Evolutionary conservation across 2,329 filamentous ascomycete genomes (phyloP), one percentile per base, ranked within the genome.

Genomic region (Bipolaris zeicola): DNA sequence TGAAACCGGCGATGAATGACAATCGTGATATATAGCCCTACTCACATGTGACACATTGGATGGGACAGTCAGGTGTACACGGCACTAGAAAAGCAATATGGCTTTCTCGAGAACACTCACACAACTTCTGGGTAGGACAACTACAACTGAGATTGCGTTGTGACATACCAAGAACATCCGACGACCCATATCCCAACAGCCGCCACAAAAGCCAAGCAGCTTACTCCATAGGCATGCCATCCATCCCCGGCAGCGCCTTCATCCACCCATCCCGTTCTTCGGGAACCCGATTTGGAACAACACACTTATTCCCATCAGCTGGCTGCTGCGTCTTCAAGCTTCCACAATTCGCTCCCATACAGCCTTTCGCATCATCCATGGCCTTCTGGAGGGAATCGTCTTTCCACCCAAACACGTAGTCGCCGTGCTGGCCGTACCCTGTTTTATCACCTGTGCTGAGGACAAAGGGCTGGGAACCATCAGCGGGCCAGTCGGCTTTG

Each of bases 391-490:
- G 61, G 16, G 67, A 65, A 38, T 70, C 53, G 11, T 64, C 67
- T 36, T 72, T 66, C 69, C 69, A 72, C 5, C 69, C 69, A 38
- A 72, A 72, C 3, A 72, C 69, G 42, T 71, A 72, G 38, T 72
- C 68, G 7, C 62, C 66, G 26, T 69, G 66, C 43, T 67, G 64
- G 6, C 69, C 63, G 37, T 61, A 70, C 1, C 66, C 63, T 3
- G 67, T 67, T 24, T 54, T 57, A 42, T 69, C 68, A 1, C 69
- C 65, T 0, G 63, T 67, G 33, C 58, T 61, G n/a, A 71, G 66
- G 18, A 66, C 61, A 43, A 70, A 70, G 6, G 68, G 68, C 26
- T 70, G 68, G 1, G 62, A 65, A 14, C 68, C 68, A 22, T 72
- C 69, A 7, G 64, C 60, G 0, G 68, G 69, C 69, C 69, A 72